A percentile compares a stretch with the other conserved stretches of the same genome.
phyloP scores from a whole-genome alignment of 371 early-diverging fungal species.

The Mucor indicus region DNA sequence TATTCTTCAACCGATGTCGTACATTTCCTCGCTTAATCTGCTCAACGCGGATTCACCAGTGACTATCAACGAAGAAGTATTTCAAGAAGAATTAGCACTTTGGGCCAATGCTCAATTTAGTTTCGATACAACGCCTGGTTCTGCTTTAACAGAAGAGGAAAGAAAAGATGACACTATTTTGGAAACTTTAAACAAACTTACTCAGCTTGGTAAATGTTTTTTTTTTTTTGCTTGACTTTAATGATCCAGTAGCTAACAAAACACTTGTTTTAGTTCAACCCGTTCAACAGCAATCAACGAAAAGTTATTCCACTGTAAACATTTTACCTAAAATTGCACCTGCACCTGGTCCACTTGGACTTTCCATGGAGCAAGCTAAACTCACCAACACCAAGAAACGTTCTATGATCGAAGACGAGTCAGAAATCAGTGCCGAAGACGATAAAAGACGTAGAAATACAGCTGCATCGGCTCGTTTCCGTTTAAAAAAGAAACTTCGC shows the following conservation, averaged over 20 bases:
- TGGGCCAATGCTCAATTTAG: conserved; percentile 57
- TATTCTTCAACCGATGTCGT: conserved; percentile 24
- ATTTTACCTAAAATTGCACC: conserved; percentile 20
- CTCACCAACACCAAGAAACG: conserved; percentile 4
- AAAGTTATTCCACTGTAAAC: not conserved
- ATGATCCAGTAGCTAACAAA: not conserved
- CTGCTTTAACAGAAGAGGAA: conserved; percentile 33
- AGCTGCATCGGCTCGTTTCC: conserved; percentile 90
- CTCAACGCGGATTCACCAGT: conserved; percentile 18
- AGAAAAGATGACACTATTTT: conserved; percentile 3
- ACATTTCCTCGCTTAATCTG: conserved; percentile 26
- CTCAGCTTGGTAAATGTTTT: conserved; percentile 14
- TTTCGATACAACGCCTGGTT: conserved; percentile 48
- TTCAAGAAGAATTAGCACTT: conserved; percentile 29
- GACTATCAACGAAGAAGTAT: conserved; percentile 18
- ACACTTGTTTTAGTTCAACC: not conserved
- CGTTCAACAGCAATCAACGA: not conserved
- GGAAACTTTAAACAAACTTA: conserved; percentile 6
- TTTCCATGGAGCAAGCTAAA: too few relatives aligned
- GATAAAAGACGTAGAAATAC: conserved; percentile 92
- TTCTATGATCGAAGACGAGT: not conserved
- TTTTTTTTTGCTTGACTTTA: too few relatives aligned
- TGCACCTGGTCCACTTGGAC: conserved; percentile 7
- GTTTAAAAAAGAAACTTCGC: conserved; percentile 81
- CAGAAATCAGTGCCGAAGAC: conserved; percentile 43